Evolutionary conservation across 441 rosid species (phyloP), one percentile per base, ranked within the genome.

Genomic region (Rhodomyrtus psidioides): DNA sequence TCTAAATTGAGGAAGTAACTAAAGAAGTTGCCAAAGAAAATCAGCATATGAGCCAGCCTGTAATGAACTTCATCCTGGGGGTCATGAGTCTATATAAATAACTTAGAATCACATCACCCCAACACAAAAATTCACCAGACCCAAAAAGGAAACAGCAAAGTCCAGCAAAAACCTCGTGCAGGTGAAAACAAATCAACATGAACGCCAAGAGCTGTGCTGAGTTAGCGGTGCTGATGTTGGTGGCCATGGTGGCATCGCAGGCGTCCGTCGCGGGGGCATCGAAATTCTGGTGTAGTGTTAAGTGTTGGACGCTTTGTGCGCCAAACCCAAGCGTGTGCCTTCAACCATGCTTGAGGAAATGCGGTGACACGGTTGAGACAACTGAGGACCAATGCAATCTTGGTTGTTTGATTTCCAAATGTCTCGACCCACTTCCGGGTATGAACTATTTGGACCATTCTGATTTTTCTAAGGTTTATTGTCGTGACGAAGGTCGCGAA

Each of bases 211-310:
- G 12, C 42, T 17, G 54, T 15, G 17, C 54, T 14, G 14, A 53
- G 4, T 53, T 53, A 14, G 54, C 17, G 54, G 54, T 53, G 54
- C 0, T 15, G 17, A 53, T 53, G 54, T 14, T 53, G 54, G 54
- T 53, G 54, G 54, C 17, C 6, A 53, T 5, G 54, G 54, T 53
- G 54, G 54, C 54, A 15, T 14, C 17, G 74, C 74, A 28, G 74
- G 74, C 74, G 23, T 28, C 42, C 12, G 21, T 30, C 24, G 74
- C 24, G 3, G 39, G 42, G 74, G 42, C 17, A 17, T 53, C 74
- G 74, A 8, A 15, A 16, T 0, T 1, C 42, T 60, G 0, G 42
- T 60, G 74, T 16, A 1, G 3, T 3, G 23, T 9, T 3, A 60
- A 60, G 28, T 60, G 74, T 2, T 60, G 74, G 74, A 28, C 23